Base-by-base conservation (phyloP, 768 basidiomycete species). In the Tylopilus sp. region DNA sequence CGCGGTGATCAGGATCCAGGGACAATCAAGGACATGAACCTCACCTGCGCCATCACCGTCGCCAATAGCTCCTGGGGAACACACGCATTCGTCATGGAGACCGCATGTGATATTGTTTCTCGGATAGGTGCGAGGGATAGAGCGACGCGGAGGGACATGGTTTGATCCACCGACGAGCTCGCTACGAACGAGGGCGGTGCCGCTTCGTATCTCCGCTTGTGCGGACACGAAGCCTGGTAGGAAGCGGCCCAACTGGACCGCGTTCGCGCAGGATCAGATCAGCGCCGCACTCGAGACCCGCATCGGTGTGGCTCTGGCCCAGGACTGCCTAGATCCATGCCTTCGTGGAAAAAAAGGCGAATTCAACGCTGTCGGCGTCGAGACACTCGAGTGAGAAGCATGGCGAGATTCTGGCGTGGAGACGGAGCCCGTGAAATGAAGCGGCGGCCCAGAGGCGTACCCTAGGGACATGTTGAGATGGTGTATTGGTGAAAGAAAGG, bases 401-500 rank as follows among this genome's bases (percentile, higher is more conserved):
- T 16, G 43, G 63, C 33, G 65, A 48, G 0, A 65, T 24, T 13
- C 6, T 29, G 19, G 28, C 45, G 34, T 64, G 63, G 29, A 63
- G 48, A 31, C 11, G 29, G 24, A 58, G 1, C 7, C 60, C 59
- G 62, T 24, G 41, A 36, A 21, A 37, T n/a, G 26, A 51, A n/a
- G 3, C n/a, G 43, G 25, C 25, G 25, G 25, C 26, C 24, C 24
- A 6, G 17, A 14, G 13, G 21, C 37, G 40, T 41, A n/a, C n/a
- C 25, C 22, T 6, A 12, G 40, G 16, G 25, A 13, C 40, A 41
- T 41, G 24, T 8, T 14, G 40, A 13, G 21, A 24, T 22, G 21
- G 14, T 17, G 24, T 12, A 17, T 44, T n/a, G 28, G 25, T n/a
- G 43, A 42, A 47, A 30, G 30, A 19, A 21, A 36, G 3, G 44